phyloP scores from a whole-genome alignment of 202 grass and related monocot species.

The Schoenoplectus triqueter region DNA sequence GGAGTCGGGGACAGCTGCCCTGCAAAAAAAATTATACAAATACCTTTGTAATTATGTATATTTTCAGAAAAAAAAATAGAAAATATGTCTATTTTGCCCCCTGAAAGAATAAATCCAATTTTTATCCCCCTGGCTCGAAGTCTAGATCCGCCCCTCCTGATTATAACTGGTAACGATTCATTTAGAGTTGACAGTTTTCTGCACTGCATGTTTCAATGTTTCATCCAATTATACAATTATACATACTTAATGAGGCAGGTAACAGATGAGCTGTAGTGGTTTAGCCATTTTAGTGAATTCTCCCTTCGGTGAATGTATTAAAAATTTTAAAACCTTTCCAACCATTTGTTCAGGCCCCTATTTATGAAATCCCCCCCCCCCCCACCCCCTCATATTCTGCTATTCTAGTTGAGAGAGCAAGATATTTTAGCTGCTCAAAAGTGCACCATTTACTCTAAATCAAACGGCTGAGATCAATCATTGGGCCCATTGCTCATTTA shows the following conservation, averaged over 20 bases:
- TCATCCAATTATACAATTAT: background rate
- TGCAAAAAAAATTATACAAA: no score
- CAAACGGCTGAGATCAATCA: background rate
- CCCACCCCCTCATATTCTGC: background rate
- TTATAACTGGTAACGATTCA: background rate
- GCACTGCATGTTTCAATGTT: background rate
- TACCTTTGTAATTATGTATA: no score
- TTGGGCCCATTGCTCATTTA: background rate
- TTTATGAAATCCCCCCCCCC: background rate
- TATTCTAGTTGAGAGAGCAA: background rate
- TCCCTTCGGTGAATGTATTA: background rate
- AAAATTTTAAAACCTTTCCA: slow-evolving; percentile 26
- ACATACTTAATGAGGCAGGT: slow-evolving; percentile 19
- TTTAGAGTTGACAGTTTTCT: background rate
- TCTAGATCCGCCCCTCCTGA: no score
- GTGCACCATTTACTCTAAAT: background rate
- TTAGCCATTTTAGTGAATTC: slow-evolving; percentile 15
- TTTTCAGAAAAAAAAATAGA: no score
- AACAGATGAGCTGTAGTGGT: slow-evolving; percentile 24
- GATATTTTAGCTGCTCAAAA: background rate
- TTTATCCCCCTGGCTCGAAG: no score
- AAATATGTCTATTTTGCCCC: no score
- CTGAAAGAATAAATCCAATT: no score
- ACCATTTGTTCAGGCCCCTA: slow-evolving; percentile 28
- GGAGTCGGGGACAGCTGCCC: no score